phyloP scores from a whole-genome alignment of 129 eudicot species.

The Sambucus nigra region DNA sequence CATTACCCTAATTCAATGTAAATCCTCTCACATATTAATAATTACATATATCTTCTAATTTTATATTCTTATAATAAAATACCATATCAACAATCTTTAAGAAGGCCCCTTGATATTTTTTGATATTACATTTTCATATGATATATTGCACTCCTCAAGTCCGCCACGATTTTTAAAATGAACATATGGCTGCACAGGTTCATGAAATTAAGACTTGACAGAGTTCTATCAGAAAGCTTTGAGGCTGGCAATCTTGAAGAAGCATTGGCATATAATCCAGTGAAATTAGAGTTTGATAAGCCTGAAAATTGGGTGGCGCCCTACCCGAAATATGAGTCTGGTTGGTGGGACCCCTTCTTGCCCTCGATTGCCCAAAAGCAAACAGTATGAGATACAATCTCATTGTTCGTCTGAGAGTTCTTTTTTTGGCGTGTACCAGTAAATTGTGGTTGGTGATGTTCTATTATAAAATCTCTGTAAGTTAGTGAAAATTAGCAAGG shows the following conservation, averaged over 20 bases:
- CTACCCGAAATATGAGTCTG: conserved; percentile 72
- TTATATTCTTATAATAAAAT: no score
- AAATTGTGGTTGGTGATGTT: background rate
- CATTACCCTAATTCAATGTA: no score
- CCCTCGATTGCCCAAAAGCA: conserved; percentile 40
- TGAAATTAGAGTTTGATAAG: conserved; percentile 64
- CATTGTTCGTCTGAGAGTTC: background rate
- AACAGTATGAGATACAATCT: conserved; percentile 27
- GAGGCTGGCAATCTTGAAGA: conserved; percentile 84
- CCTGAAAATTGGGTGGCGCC: conserved; percentile 92
- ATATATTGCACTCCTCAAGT: no score
- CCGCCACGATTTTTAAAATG: no score
- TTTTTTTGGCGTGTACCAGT: background rate
- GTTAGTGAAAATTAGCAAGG: conserved; percentile 1
- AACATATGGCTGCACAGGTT: conserved; percentile 56
- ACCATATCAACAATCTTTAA: no score
- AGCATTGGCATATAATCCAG: conserved; percentile 73
- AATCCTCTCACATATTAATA: no score
- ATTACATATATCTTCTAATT: no score
- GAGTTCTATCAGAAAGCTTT: conserved; percentile 72
- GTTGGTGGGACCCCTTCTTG: conserved; percentile 91
- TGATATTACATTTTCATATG: no score
- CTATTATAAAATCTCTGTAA: background rate
- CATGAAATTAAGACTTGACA: conserved; percentile 85
- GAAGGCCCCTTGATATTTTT: no score